A percentile compares a stretch with the other conserved stretches of the same genome.
Evolutionary conservation across 768 basidiomycete species (phyloP).

Genomic region (Cyclocybe aegerita): DNA sequence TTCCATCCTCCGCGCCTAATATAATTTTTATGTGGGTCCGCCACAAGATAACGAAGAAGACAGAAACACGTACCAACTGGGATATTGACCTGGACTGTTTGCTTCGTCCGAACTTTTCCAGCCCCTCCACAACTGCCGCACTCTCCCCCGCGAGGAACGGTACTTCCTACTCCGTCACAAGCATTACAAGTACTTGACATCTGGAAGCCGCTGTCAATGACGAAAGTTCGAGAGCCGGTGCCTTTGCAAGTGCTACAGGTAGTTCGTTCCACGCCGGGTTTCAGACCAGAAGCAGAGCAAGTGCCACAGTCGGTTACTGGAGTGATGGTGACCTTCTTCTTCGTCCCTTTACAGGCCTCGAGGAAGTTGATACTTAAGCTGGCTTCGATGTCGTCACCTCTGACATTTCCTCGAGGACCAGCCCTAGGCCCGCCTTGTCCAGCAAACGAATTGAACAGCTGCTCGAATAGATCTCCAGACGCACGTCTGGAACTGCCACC

Average conservation of each 20-base stretch:
- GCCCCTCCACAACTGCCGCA: constrained; percentile 84
- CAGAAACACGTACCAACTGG: constrained; percentile 66
- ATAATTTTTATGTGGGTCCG: neutral
- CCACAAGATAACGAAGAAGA: constrained; percentile 4
- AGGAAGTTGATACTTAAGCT: constrained; percentile 78
- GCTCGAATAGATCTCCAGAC: constrained; percentile 70
- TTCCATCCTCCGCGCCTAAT: constrained; percentile 91
- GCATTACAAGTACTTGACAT: constrained; percentile 89
- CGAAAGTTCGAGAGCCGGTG: constrained; percentile 84
- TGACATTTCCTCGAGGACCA: constrained; percentile 41
- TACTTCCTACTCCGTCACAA: constrained; percentile 81
- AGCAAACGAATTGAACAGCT: constrained; percentile 76
- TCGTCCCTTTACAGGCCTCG: constrained; percentile 92
- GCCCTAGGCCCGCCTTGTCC: constrained; percentile 43
- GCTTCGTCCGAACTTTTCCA: constrained; percentile 82
- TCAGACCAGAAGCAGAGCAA: constrained; percentile 87
- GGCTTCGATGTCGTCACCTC: constrained; percentile 84
- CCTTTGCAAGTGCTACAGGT: constrained; percentile 83
- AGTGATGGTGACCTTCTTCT: constrained; percentile 69
- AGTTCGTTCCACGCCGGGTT: constrained; percentile 78
- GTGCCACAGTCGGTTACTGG: constrained; percentile 83
- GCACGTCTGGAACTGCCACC: constrained; percentile 40
- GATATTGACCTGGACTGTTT: constrained; percentile 77
- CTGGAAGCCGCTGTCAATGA: constrained; percentile 92
- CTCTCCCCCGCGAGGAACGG: constrained; percentile 73